These are phyloP conservation scores for Sphaerulina musiva DNA, from an alignment of 2,329 filamentous ascomycete genomes.

Conservation along the genomic window DNA sequence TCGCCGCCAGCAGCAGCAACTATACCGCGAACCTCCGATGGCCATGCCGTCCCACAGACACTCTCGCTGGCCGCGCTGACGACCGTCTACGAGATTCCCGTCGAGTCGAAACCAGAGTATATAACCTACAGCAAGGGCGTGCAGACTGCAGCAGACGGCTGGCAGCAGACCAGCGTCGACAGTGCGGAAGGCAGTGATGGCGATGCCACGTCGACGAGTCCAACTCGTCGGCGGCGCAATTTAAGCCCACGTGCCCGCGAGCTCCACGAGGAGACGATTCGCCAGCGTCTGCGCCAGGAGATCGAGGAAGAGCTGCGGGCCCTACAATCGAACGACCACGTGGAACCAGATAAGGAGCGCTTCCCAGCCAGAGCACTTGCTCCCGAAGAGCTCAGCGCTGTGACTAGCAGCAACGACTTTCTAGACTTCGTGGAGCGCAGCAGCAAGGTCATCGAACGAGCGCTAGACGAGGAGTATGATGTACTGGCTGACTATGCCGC, in stretches of 20 bases:
- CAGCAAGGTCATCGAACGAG: conserved; percentile 93
- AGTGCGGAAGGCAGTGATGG: conserved; percentile 57
- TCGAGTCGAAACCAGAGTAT: conserved; percentile 60
- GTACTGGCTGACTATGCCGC: conserved; percentile 91
- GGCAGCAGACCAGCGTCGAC: conserved; percentile 42
- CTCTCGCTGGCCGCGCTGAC: conserved; percentile 67
- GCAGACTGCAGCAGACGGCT: conserved; percentile 70
- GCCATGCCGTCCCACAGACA: conserved; percentile 55
- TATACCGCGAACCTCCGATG: conserved; percentile 21
- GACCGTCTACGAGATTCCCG: conserved; percentile 74
- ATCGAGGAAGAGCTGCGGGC: conserved; percentile 87
- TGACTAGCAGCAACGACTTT: conserved; percentile 88
- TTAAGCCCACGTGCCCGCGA: conserved; percentile 72
- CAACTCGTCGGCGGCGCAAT: conserved; percentile 55
- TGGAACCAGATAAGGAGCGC: conserved; percentile 40
- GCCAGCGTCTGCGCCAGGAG: conserved; percentile 75
- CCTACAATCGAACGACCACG: conserved; percentile 48
- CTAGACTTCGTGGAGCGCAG: conserved; percentile 91
- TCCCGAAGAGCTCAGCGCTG: conserved; percentile 78
- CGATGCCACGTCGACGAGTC: conserved; percentile 48
- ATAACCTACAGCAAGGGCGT: conserved; percentile 97
- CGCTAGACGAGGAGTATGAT: conserved; percentile 92
- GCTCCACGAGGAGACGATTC: conserved; percentile 73
- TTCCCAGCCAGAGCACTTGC: conserved; percentile 68
- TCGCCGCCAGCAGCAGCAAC: conserved; percentile 23